A percentile compares a stretch with the other conserved stretches of the same genome.
These are phyloP conservation scores for Gelatoporia subvermispora DNA, from an alignment of 768 basidiomycete species.

Conservation along the genomic window DNA sequence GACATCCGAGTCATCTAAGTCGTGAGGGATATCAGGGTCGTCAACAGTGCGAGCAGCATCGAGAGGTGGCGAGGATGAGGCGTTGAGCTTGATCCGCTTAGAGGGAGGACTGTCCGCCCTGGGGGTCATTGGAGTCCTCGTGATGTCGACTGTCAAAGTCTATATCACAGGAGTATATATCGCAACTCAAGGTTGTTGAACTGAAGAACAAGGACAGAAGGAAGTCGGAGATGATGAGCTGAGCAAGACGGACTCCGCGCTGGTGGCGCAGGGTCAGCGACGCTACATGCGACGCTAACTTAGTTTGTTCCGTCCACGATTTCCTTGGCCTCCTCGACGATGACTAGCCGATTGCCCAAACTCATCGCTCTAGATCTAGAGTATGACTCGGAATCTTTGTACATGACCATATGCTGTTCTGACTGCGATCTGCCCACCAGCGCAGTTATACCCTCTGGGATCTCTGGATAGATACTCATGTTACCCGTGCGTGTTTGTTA, in stretches of 20 bases:
- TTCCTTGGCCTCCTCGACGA: conserved; percentile 1
- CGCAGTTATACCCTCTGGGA: conserved; percentile 81
- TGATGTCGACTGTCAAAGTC: no score
- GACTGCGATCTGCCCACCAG: conserved; percentile 5
- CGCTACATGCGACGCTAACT: no score
- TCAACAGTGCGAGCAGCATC: not conserved
- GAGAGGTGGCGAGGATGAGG: conserved; percentile 3
- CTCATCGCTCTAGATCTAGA: conserved; percentile 82
- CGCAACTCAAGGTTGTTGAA: no score
- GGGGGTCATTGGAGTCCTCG: not conserved
- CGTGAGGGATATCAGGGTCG: not conserved
- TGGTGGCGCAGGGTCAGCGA: no score
- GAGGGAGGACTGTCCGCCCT: conserved; percentile 6
- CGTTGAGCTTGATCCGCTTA: conserved; percentile 15
- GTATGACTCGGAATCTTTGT: conserved; percentile 32
- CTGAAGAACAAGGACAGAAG: no score
- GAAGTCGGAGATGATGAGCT: no score
- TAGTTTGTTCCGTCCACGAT: no score
- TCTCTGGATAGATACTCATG: conserved; percentile 82
- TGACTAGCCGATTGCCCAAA: conserved; percentile 43
- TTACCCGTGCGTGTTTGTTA: conserved; percentile 39
- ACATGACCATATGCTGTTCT: conserved; percentile 4
- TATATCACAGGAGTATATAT: no score
- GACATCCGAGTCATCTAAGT: conserved; percentile 36
- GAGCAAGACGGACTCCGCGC: no score